Base-by-base conservation (phyloP, 768 basidiomycete species). In the Boletus tomentosulus region DNA sequence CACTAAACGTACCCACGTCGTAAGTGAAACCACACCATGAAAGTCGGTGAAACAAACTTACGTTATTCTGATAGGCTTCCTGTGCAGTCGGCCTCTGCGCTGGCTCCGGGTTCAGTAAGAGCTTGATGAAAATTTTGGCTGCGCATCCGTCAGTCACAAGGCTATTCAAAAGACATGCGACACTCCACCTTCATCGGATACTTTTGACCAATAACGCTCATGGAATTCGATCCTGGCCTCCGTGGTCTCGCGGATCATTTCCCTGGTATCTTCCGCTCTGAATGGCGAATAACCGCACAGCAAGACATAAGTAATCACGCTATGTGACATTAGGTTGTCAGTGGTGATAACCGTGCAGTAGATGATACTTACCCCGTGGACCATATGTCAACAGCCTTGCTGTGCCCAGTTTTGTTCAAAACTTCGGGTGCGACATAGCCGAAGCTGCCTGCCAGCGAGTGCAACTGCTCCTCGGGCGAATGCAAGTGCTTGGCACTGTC, bases 261-360 rank as follows among this genome's bases (percentile, higher is more conserved):
- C 81, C 54, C 81, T 80, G 48, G 82, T 72, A 62, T 94, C 87
- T 25, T 92, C 88, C 0, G 89, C 86, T 41, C 92, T 82, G 78
- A 98, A 98, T 0, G 97, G 97, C 2, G 89, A 86, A 73, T 98
- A 98, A 2, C 96, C 96, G 63, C 96, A 96, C 1, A 97, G 79
- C 13, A 98, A 77, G 50, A 97, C 92, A 70, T 97, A 98, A 16
- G 95, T 89, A 61, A 99, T 98, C 57, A 98, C 82, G 0, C 94
- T 95, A 59, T 19, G 24, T 19, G 42, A 31, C 16, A 19, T 16
- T 2, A 35, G 31, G n/a, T 3, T 25, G 44, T 48, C 56, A 58
- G 44, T 6, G 37, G 11, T 46, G 15, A 54, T 16, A 27, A 16
- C 12, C n/a, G 41, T 3, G 34, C 15, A 7, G 46, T 27, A 48